A percentile compares a stretch with the other conserved stretches of the same genome.
Evolutionary conservation across 1,284 basidiomycete species (phyloP).

Genomic region (Malassezia furfur): DNA sequence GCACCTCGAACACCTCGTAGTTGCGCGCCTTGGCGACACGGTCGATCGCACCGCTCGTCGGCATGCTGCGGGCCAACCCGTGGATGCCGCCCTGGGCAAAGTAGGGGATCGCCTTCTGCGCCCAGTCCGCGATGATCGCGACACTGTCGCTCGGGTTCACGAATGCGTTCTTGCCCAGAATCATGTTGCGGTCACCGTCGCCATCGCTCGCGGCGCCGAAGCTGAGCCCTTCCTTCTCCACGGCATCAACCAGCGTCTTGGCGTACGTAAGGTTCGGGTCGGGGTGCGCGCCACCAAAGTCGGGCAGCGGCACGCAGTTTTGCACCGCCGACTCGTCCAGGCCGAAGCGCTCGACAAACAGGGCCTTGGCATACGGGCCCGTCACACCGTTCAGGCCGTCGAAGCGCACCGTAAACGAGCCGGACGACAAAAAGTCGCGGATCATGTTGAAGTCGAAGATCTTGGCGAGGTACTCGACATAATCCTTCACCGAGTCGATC

Average conservation of each 20-base stretch:
- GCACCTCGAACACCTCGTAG: conserved; percentile 90
- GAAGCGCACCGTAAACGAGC: conserved; percentile 72
- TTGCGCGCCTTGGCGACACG: conserved; percentile 88
- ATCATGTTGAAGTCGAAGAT: conserved; percentile 95
- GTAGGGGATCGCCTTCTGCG: conserved; percentile 84
- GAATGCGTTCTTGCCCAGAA: conserved; percentile 94
- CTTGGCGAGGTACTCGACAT: conserved; percentile 67
- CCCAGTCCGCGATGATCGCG: conserved; percentile 96
- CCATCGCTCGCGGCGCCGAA: conserved; percentile 97
- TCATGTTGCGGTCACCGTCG: conserved; percentile 98
- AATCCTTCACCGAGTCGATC: conserved; percentile 89
- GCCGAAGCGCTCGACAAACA: conserved; percentile 75
- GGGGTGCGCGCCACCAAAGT: conserved; percentile 94
- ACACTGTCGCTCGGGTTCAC: conserved; percentile 96
- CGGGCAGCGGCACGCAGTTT: conserved; percentile 79
- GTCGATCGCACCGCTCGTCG: conserved; percentile 92
- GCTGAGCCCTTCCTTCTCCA: conserved; percentile 73
- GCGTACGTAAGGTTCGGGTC: conserved; percentile 98
- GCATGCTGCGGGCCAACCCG: conserved; percentile 91
- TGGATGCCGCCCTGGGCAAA: conserved; percentile 83
- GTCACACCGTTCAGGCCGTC: conserved; percentile 95
- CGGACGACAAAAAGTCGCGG: conserved; percentile 70
- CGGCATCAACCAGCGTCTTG: conserved; percentile 80
- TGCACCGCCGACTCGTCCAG: conserved; percentile 73
- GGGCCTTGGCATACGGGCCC: conserved; percentile 83